These are phyloP conservation scores for Pythium diclinum DNA, from an alignment of 352 stramenopile genomes.

Conservation along the genomic window DNA sequence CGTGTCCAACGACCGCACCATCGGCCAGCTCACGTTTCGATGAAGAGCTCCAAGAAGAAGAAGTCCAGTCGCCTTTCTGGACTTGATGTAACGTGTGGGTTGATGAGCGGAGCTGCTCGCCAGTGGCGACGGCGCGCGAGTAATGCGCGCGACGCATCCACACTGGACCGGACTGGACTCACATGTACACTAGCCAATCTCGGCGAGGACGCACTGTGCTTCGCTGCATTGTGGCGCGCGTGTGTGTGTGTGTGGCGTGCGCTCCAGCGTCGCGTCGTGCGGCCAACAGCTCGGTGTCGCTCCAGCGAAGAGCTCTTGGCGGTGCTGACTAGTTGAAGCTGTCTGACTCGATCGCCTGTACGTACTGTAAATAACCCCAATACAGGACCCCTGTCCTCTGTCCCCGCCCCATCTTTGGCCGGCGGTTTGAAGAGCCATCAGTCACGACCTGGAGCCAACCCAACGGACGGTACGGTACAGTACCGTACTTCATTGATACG, in stretches of 20 bases:
- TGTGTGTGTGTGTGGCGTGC: not conserved
- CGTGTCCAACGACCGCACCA: slow-evolving; percentile 76
- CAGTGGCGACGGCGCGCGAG: not conserved
- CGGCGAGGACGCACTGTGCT: not conserved
- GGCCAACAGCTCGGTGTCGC: not conserved
- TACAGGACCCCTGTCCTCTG: slow-evolving; percentile 9
- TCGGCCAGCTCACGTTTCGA: slow-evolving; percentile 75
- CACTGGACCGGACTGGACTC: no score
- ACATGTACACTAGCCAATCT: not conserved
- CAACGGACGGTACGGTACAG: not conserved
- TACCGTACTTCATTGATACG: not conserved
- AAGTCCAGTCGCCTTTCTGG: not conserved
- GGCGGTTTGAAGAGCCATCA: slow-evolving; percentile 29
- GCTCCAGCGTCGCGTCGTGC: not conserved
- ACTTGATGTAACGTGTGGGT: no score
- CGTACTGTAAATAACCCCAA: slow-evolving; percentile 12
- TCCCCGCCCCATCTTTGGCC: slow-evolving; percentile 1
- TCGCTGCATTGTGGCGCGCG: slow-evolving; percentile 1
- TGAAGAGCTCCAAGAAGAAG: not conserved
- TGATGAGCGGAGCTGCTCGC: no score
- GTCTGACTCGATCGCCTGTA: not conserved
- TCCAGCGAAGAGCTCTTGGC: not conserved
- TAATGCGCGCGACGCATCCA: not conserved
- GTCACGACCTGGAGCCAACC: not conserved
- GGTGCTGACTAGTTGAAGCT: slow-evolving; percentile 28